Conservation (phyloP, 352 stramenopile species). For the Pythium grandisporangium region DNA sequence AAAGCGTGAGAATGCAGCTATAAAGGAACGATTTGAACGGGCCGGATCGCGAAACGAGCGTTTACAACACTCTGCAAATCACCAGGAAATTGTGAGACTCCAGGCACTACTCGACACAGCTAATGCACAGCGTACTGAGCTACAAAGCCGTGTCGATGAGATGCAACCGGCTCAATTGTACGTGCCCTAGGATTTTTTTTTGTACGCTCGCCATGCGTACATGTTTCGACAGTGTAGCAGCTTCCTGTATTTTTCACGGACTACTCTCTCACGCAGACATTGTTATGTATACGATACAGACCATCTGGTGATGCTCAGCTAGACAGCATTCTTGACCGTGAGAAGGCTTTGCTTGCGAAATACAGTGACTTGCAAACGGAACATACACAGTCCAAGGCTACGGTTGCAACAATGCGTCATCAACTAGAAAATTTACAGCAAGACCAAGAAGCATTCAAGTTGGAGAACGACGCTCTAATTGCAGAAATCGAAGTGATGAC, state of each 20-base stretch:
- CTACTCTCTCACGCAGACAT: no score
- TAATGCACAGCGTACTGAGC: conserved; percentile 4
- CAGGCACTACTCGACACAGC: conserved; percentile 20
- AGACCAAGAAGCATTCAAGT: conserved; percentile 37
- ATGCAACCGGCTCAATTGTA: conserved; percentile 3
- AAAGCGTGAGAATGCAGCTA: conserved; percentile 33
- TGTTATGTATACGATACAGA: no score
- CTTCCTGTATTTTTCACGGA: no score
- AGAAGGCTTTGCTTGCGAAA: conserved; percentile 23
- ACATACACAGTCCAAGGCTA: conserved; percentile 15
- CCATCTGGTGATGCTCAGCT: conserved; percentile 27
- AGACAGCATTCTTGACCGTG: conserved; percentile 12
- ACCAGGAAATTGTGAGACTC: conserved; percentile 21
- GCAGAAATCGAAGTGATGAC: conserved; percentile 60
- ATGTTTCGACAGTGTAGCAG: no score
- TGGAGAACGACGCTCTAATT: conserved; percentile 72
- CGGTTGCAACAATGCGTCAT: conserved; percentile 22
- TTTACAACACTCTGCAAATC: conserved; percentile 17
- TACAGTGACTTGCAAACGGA: conserved; percentile 21
- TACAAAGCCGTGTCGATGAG: background rate
- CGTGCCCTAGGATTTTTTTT: no score
- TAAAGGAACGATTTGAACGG: conserved; percentile 38
- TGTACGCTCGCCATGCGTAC: no score
- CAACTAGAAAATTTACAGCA: conserved; percentile 40
- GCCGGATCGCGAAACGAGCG: conserved; percentile 23